These are phyloP conservation scores for Raffaelea ambrosiae DNA, from an alignment of 2,329 filamentous ascomycete genomes.

Conservation along the genomic window DNA sequence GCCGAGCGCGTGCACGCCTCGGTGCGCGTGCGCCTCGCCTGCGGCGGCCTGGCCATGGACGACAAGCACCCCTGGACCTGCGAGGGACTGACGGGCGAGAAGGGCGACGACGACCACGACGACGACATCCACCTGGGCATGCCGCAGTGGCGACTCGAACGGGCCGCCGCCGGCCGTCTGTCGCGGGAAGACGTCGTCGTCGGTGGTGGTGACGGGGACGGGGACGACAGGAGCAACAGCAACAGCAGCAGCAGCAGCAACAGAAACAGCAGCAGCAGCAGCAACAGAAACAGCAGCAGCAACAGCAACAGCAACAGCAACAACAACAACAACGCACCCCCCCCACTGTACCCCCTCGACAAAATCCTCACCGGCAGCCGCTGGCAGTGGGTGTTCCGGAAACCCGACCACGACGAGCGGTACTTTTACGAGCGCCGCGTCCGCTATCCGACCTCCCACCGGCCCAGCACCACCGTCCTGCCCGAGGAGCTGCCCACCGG, in stretches of 20 bases:
- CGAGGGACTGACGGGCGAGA: constrained; percentile 14
- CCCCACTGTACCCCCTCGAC: constrained; percentile 17
- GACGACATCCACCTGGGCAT: neutral
- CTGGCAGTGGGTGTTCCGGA: constrained; percentile 22
- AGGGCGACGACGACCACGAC: neutral
- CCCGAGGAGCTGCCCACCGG: constrained; percentile 24
- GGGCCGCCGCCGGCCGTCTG: constrained; percentile 7
- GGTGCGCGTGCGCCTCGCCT: constrained; percentile 20
- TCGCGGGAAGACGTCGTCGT: no score
- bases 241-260: neutral
- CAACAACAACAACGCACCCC: no score
- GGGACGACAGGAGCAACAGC: neutral
- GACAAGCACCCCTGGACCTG: constrained; percentile 23
- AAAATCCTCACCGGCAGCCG: constrained; percentile 17
- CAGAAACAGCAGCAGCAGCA: neutral
- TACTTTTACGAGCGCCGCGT: neutral
- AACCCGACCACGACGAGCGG: neutral
- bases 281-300: no score
- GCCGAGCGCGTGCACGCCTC: constrained; percentile 26
- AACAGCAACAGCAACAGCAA: no score
- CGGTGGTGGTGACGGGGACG: no score
- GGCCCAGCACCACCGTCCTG: constrained; percentile 10
- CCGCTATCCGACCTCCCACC: neutral
- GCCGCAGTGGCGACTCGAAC: constrained; percentile 19
- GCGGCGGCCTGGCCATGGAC: constrained; percentile 22